phyloP scores from a whole-genome alignment of 805 yeast species.

The Myxozyma sirexii region DNA sequence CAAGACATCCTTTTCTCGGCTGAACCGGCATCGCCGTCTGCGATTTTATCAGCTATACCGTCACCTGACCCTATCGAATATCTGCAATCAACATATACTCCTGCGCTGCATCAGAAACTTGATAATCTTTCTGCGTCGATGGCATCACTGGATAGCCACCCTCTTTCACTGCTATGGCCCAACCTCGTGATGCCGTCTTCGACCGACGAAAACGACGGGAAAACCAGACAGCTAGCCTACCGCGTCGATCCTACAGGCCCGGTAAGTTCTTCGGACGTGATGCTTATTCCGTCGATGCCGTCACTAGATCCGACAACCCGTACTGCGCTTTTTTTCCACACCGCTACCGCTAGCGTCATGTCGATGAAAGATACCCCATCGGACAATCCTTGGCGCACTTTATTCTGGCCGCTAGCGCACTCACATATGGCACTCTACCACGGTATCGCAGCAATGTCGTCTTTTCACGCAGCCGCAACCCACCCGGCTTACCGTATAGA shows the following conservation, averaged over 20 bases:
- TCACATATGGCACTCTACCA: slow-evolving; percentile 60
- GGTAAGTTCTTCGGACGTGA: slow-evolving; percentile 14
- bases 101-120: slow-evolving; percentile 8
- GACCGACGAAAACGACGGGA: not conserved
- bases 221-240: not conserved
- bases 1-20: not conserved
- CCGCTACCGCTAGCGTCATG: slow-evolving; percentile 56
- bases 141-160: slow-evolving; percentile 10
- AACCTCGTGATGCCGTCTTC: slow-evolving; percentile 9
- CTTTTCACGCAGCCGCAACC: slow-evolving; percentile 58
- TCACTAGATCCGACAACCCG: slow-evolving; percentile 28
- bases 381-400: slow-evolving; percentile 71
- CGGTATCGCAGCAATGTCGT: slow-evolving; percentile 67
- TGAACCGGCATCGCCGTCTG: not conserved
- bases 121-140: not conserved
- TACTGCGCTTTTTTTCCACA: slow-evolving; percentile 47
- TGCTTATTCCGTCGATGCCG: slow-evolving; percentile 25
- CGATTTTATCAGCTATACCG: not conserved
- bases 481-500: slow-evolving; percentile 47
- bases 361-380: slow-evolving; percentile 65
- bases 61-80: slow-evolving; percentile 12
- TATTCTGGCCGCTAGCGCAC: slow-evolving; percentile 59
- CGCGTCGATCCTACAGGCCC: slow-evolving; percentile 26
- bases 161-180: slow-evolving; percentile 11
- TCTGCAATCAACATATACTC: slow-evolving; percentile 19